Evolutionary conservation across 345 rosid species (phyloP), one percentile per base, ranked within the genome.

Genomic region (Dipteronia sinensis): DNA sequence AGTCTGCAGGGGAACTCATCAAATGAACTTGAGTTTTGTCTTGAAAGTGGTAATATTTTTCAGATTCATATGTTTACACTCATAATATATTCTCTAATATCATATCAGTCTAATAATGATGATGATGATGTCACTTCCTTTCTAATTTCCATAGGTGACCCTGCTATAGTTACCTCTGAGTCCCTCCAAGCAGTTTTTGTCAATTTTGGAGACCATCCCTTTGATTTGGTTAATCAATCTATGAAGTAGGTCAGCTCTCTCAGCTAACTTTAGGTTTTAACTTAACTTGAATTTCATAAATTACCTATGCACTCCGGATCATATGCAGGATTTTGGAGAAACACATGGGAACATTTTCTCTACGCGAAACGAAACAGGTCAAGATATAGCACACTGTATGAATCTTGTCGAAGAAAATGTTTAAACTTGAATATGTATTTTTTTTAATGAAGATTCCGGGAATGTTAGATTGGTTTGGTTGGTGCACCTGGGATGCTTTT

Each of bases 401-500:
- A 65, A 53, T 55, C 76, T 61, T 61, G 8, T 27, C 47, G 4
- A 55, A 40, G 53, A 42, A 6, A 67, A 42, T 67, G 53, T 73
- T 27, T 66, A 15, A 10, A 23, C 53, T 56, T 9, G 47, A 29
- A 72, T 79, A 66, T 59, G 61, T 15, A 49, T 25, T 29, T 40
- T n/a, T 31, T 31, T 31, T 31, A 31, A 20, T 85, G 85, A 87
- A 88, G 91, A 78, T 78, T 88, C 93, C 93, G 8, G 89, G 79
- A 74, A 86, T 90, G 44, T 59, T 86, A 31, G 90, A 88, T 78
- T 86, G 88, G 80, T 90, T 90, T 51, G 88, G 93, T 31, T 86
- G 91, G 93, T 88, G 91, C 84, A 88, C 90, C 25, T 90, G 90
- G 93, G 88, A 88, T 86, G 91, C 93, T 22, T 90, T 90, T 67